A percentile compares a stretch with the other conserved stretches of the same genome.
Evolutionary conservation across 1,284 basidiomycete genomes (phyloP).

Genomic region (Cutaneotrichosporon curvatum): DNA sequence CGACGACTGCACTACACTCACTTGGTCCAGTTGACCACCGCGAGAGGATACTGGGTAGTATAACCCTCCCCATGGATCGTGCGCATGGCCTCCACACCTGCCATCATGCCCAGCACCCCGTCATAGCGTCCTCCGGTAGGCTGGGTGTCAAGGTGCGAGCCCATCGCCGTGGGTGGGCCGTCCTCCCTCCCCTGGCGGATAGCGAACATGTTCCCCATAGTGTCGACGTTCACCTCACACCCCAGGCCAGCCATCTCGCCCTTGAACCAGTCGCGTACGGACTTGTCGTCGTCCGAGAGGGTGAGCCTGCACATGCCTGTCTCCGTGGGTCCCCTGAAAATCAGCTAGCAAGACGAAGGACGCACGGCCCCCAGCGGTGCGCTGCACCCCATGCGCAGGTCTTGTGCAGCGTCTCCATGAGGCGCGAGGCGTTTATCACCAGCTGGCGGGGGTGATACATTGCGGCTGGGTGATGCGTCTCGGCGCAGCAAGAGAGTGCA

Average conservation of each 20-base stretch:
- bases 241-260: constrained; percentile 28
- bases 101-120: constrained; percentile 29
- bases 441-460: constrained; percentile 11
- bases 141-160: constrained; percentile 33
- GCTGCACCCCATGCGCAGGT: constrained; percentile 29
- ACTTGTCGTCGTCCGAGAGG: constrained; percentile 30
- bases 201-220: constrained; percentile 40
- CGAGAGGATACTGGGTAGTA: constrained; percentile 19
- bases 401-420: constrained; percentile 32
- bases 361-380: constrained; percentile 11
- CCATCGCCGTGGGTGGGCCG: constrained; percentile 27
- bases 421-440: constrained; percentile 25
- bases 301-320: constrained; percentile 24
- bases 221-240: constrained; percentile 27
- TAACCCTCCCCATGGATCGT: constrained; percentile 7
- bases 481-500: too few relatives aligned
- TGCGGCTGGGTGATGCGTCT: too few relatives aligned
- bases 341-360: too few relatives aligned
- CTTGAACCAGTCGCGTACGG: constrained; percentile 33
- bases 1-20: too few relatives aligned
- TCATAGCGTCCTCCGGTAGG: constrained; percentile 32
- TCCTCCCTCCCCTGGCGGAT: constrained; percentile 20
- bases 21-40: constrained; percentile 26
- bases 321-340: constrained; percentile 5
- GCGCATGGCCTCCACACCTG: constrained; percentile 22